Evolutionary conservation across 257 asterid species (phyloP).

Genomic region (Capsicum chinense): DNA sequence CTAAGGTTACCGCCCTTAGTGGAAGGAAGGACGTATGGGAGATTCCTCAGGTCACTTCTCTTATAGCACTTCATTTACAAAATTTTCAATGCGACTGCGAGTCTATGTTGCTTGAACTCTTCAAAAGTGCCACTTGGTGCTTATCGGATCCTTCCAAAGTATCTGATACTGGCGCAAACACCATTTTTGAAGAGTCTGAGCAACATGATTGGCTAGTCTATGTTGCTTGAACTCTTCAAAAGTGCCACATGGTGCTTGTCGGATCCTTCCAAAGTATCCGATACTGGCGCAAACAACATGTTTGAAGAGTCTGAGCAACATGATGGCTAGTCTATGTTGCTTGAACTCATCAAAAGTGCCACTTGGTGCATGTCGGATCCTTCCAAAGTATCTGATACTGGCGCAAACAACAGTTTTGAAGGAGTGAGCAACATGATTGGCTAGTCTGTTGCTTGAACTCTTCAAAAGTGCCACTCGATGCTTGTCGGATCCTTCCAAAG

Average conservation of each 20-base stretch:
- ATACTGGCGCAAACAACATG: too few species aligned
- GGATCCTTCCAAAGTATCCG: too few species aligned
- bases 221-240: too few species aligned
- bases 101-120: background rate
- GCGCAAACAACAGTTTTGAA: background rate
- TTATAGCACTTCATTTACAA: background rate
- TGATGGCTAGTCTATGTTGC: background rate
- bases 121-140: background rate
- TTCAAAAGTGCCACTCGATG: too few species aligned
- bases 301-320: background rate
- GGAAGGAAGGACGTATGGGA: conserved; percentile 89
- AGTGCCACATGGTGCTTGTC: too few species aligned
- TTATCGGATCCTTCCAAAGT: background rate
- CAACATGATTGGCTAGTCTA: background rate
- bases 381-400: background rate
- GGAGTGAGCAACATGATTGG: too few species aligned
- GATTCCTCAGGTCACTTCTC: conserved; percentile 70
- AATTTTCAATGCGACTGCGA: background rate
- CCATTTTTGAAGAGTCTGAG: background rate
- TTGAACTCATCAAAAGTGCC: background rate
- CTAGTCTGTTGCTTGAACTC: too few species aligned
- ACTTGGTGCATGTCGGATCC: background rate
- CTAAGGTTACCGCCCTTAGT: conserved; percentile 80
- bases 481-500: too few species aligned
- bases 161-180: background rate